These are phyloP conservation scores for Lodderomyces parapsilosis DNA, from an alignment of 1,139 yeast genomes.

Conservation along the genomic window DNA sequence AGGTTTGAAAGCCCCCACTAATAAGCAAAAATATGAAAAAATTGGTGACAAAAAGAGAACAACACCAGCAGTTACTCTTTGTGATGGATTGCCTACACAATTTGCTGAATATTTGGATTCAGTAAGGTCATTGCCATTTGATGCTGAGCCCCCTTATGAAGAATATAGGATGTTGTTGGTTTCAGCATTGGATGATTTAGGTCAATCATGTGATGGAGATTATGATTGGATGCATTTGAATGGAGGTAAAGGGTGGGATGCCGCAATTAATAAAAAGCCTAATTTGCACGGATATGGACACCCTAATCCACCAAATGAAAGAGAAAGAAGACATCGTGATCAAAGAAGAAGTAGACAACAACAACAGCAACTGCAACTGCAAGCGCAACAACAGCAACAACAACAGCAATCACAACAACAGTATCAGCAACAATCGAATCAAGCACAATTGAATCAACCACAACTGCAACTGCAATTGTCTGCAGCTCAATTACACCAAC, in stretches of 20 bases:
- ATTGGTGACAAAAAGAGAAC: slow-evolving; percentile 94
- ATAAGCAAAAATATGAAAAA: slow-evolving; percentile 93
- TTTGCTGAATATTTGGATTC: slow-evolving; percentile 83
- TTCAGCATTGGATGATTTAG: slow-evolving; percentile 67
- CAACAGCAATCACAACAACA: slow-evolving; percentile 25
- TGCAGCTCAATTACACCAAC: slow-evolving; percentile 50
- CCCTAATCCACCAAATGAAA: slow-evolving; percentile 53
- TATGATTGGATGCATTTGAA: slow-evolving; percentile 95
- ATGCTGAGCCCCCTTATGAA: slow-evolving; percentile 93
- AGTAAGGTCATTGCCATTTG: slow-evolving; percentile 82
- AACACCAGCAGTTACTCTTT: slow-evolving; percentile 73
- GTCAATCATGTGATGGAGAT: slow-evolving; percentile 77
- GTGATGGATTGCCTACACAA: slow-evolving; percentile 82
- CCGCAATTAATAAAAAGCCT: slow-evolving; percentile 77
- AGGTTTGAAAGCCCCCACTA: slow-evolving; percentile 96
- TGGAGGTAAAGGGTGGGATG: slow-evolving; percentile 92
- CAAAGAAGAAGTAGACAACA: slow-evolving; percentile 42
- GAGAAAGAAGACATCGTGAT: slow-evolving; percentile 52
- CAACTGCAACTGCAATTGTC: slow-evolving; percentile 22
- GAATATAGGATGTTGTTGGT: slow-evolving; percentile 75
- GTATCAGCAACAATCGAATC: slow-evolving; percentile 18
- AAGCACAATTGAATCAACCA: slow-evolving; percentile 15
- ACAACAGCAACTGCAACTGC: slow-evolving; percentile 27
- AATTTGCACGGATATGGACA: slow-evolving; percentile 89
- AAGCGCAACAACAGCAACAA: slow-evolving; percentile 21